Evolutionary conservation across 2,329 filamentous ascomycete species (phyloP), one percentile per base, ranked within the genome.

Genomic region (Colletotrichum lindemuthianum): DNA sequence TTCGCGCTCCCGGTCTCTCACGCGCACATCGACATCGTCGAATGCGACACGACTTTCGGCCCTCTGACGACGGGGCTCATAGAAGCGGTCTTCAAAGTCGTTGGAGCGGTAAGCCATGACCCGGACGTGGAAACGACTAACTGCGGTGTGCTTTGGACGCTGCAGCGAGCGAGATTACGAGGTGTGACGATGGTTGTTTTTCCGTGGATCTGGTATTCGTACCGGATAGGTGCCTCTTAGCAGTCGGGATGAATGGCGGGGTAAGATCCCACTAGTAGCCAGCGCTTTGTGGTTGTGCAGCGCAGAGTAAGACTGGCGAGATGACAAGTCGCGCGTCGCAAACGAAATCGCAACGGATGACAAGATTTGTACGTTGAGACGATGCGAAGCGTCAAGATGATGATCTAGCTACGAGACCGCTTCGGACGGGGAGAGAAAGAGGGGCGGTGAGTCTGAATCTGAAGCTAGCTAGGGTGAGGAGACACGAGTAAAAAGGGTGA

Each of bases 1-100:
- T n/a, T 81, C 79, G 48, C 76, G 74, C 59, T 82, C 81, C 48
- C 81, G 79, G 16, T 79, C 76, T 37, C 78, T 78, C 43, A 82
- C 74, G 58, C 77, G 78, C 52, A 82, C 75, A 45, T 78, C 77
- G 59, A 79, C 71, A 24, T 68, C 63, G 52, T 44, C 47, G 10
- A 57, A 78, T 56, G 72, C 81, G 56, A 65, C 61, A 6, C 61
- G 61, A 58, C 61, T 61, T 13, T 60, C 58, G 4, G 61, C 40
- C 24, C 61, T 60, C 68, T 80, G 81, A 67, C 70, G 56, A 50
- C 75, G 54, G 65, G 68, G 59, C 68, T 74, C 41, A 45, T 68
- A 67, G 45, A 65, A 68, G 41, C 65, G 67, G n/a, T 68, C 65
- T 40, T 68, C 67, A 67, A 69, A 59, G 33, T 67, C 60, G 66